Base-by-base conservation (phyloP, 1,139 yeast genomes). In the Yamadazyma buinensis region DNA sequence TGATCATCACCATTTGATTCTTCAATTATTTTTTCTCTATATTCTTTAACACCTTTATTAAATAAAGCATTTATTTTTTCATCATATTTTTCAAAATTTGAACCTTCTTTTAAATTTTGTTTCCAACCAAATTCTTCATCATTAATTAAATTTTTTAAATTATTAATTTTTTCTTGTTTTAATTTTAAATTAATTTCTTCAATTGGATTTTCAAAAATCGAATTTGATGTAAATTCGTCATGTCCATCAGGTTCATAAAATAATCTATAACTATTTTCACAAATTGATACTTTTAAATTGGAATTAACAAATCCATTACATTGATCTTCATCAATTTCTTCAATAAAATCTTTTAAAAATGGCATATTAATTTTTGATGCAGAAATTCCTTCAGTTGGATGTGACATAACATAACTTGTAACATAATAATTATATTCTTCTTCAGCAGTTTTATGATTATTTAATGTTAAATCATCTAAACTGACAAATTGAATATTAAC, bases 311-410 rank as follows among this genome's bases (percentile, higher is more conserved):
- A 68, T 4, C 94, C 94, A 37, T 77, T 83, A 31, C 84, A 75
- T 43, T 64, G 68, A n/a, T 73, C 80, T 43, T 75, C 80, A 26
- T 67, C 78, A 19, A 75, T 76, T 28, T 64, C 67, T 31, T 77
- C 84, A 37, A 80, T 58, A 35, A 75, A 75, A 9, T 80, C 65
- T 45, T 77, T 82, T 37, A 83, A 63, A 56, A 86, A 85, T 31
- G 95, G 95, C 64, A 84, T 67, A 40, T 71, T 72, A 36, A 87
- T 71, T 42, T 76, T 78, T 23, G 84, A 79, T n/a, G 86, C 79
- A n/a, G 90, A 81, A 15, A 94, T 84, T 22, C 97, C 97, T 59
- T 92, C 98, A 2, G 99, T 92, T 26, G 98, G 97, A 49, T 87
- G 95, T 6, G 95, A 84, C 86, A 92, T 84, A 32, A 92, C 77